phyloP scores from a whole-genome alignment of 2,329 filamentous ascomycete genomes.

The Thielaviopsis cerberus region DNA sequence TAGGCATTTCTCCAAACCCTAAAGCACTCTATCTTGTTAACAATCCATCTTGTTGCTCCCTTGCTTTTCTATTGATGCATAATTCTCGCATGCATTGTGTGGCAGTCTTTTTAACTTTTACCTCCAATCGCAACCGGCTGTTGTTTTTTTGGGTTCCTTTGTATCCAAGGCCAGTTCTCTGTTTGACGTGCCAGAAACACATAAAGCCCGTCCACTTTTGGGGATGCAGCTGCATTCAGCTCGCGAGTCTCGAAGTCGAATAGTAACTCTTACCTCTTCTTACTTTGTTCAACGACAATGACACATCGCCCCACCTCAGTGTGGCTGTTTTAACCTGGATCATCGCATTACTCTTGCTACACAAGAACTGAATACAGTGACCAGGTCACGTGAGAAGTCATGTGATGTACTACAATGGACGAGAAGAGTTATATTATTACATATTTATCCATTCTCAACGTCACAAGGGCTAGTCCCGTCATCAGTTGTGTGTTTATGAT shows the following conservation, averaged over 20 bases:
- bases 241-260: too few relatives aligned
- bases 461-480: neutral
- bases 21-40: neutral
- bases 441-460: neutral
- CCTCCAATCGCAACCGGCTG: too few relatives aligned
- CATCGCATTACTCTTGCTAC: neutral
- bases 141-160: too few relatives aligned
- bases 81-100: neutral
- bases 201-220: too few relatives aligned
- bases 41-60: neutral
- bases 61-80: too few relatives aligned
- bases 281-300: too few relatives aligned
- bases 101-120: too few relatives aligned
- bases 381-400: neutral
- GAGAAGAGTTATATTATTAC: neutral
- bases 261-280: too few relatives aligned
- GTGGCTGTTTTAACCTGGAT: too few relatives aligned
- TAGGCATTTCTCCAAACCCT: neutral
- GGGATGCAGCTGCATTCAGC: too few relatives aligned
- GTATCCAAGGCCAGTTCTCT: too few relatives aligned
- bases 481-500: neutral
- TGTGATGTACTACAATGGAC: neutral
- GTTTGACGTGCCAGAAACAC: too few relatives aligned
- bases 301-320: neutral
- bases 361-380: neutral